These are phyloP conservation scores for Staphylotrichum tortipilum DNA, from an alignment of 495 filamentous ascomycete species.

Conservation along the genomic window DNA sequence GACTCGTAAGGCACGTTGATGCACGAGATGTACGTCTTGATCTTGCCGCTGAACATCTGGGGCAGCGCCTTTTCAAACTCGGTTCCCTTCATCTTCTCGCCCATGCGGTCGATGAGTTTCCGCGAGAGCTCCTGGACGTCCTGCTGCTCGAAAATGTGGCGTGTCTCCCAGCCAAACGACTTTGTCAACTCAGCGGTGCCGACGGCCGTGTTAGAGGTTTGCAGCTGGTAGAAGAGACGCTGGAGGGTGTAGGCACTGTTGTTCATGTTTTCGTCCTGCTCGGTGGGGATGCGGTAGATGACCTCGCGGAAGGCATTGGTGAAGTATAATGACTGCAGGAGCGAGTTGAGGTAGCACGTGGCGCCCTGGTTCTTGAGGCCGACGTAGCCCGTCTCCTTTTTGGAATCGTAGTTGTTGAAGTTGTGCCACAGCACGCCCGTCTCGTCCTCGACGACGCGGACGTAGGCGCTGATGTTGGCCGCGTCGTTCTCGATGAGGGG, in stretches of 20 bases:
- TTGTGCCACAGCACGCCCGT: slow-evolving; percentile 99
- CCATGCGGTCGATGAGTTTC: slow-evolving; percentile 93
- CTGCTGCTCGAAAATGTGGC: slow-evolving; percentile 98
- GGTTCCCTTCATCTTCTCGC: slow-evolving; percentile 96
- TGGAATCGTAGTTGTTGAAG: slow-evolving; percentile 97
- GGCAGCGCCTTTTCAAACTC: slow-evolving; percentile 85
- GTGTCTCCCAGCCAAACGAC: slow-evolving; percentile 96
- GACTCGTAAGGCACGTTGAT: slow-evolving; percentile 98
- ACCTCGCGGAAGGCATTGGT: slow-evolving; percentile 96
- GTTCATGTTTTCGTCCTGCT: slow-evolving; percentile 64
- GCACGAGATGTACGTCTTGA: slow-evolving; percentile 97
- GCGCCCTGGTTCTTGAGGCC: slow-evolving; percentile 96
- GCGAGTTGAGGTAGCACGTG: slow-evolving; percentile 96
- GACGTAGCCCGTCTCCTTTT: slow-evolving; percentile 96
- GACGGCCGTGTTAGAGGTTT: slow-evolving; percentile 72
- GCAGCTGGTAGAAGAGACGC: slow-evolving; percentile 86
- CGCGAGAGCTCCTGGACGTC: slow-evolving; percentile 95
- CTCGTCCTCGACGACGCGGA: slow-evolving; percentile 89
- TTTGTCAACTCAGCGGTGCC: slow-evolving; percentile 85
- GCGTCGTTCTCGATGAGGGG: slow-evolving; percentile 84
- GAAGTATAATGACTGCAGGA: slow-evolving; percentile 93
- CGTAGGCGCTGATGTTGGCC: slow-evolving; percentile 84
- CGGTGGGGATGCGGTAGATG: slow-evolving; percentile 91
- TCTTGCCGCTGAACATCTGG: slow-evolving; percentile 88
- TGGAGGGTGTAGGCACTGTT: slow-evolving; percentile 94